Base-by-base conservation (phyloP, 2,329 filamentous ascomycete genomes). In the Pezizomycotina sp. region DNA sequence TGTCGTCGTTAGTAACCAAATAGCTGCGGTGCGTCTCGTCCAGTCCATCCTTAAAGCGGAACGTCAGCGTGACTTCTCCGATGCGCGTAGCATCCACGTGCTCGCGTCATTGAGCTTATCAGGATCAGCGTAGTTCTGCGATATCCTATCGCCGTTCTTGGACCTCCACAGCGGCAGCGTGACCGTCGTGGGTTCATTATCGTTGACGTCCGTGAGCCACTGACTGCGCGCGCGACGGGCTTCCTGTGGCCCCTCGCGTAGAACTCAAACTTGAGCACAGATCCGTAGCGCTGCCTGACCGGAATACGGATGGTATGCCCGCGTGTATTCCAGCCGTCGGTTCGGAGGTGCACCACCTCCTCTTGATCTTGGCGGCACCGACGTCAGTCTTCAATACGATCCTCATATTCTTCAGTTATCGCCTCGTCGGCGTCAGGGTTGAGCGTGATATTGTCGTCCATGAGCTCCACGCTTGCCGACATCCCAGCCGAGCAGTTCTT, bases 161-260 rank as follows among this genome's bases (percentile, higher is more conserved):
- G 83, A 92, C 32, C 68, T 74, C 78, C 83, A 95, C 38, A 98
- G 77, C 0, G 86, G 89, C n/a, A 95, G 65, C 47, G 89, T 77
- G 50, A 93, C 75, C 9, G 77, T 68, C 2, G 65, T 66, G 33
- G 77, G 71, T 45, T 89, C 75, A 39, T 79, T 77, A 52, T 95
- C 89, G 7, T 75, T 65, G 6, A 95, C 63, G 39, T 89, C 78
- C 47, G 83, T 72, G 3, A 95, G 65, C 89, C 86, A 95, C 18
- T 93, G 1, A 77, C 65, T 0, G 84, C 77, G 53, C 82, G 91
- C 0, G 76, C 76, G 43, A 79, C 74, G 1, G 75, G 64, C 40
- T 70, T 67, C 18, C 78, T 73, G 15, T 48, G 49, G 21, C 40
- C 39, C 2, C 36, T 40, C 3, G 69, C 61, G 48, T 81, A 74